Conservation (phyloP, 2,329 filamentous ascomycete genomes). For the Arthrinium phaeospermum region DNA sequence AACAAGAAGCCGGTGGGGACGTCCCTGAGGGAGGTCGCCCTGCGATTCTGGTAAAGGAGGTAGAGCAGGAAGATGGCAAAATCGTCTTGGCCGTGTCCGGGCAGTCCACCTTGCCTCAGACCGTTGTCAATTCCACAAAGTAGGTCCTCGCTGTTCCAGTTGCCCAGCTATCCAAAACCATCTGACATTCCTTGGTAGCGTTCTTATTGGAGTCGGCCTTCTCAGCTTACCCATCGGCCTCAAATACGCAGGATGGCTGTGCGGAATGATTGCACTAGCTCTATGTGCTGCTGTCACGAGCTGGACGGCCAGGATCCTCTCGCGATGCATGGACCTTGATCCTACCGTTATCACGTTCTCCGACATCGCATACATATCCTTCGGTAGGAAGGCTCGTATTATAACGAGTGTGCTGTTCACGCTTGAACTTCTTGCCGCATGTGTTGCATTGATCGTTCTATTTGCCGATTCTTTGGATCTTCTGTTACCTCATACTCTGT, state of each 20-base stretch:
- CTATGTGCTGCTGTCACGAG: conserved; percentile 77
- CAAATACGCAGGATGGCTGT: conserved; percentile 86
- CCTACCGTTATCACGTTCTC: conserved; percentile 89
- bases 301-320: conserved; percentile 85
- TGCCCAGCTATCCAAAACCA: not conserved
- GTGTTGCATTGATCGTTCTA: conserved; percentile 88
- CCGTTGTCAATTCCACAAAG: conserved; percentile 95
- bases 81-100: conserved; percentile 85
- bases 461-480: conserved; percentile 89
- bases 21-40: conserved; percentile 65
- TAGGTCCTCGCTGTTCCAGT: conserved; percentile 31
- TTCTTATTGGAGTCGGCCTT: conserved; percentile 87
- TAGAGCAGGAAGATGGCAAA: conserved; percentile 81
- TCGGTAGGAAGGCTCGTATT: conserved; percentile 80
- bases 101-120: conserved; percentile 94
- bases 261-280: conserved; percentile 76
- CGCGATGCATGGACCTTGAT: conserved; percentile 88
- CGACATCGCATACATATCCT: conserved; percentile 89
- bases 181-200: conserved; percentile 45
- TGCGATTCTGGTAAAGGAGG: conserved; percentile 84
- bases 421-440: conserved; percentile 84
- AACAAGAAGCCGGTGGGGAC: conserved; percentile 55
- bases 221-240: conserved; percentile 88
- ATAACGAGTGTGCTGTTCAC: conserved; percentile 86
- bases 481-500: conserved; percentile 72